A percentile compares a stretch with the other conserved stretches of the same genome.
These are phyloP conservation scores for Starmerella potacharoeniae DNA, from an alignment of 805 yeast genomes.

Conservation along the genomic window DNA sequence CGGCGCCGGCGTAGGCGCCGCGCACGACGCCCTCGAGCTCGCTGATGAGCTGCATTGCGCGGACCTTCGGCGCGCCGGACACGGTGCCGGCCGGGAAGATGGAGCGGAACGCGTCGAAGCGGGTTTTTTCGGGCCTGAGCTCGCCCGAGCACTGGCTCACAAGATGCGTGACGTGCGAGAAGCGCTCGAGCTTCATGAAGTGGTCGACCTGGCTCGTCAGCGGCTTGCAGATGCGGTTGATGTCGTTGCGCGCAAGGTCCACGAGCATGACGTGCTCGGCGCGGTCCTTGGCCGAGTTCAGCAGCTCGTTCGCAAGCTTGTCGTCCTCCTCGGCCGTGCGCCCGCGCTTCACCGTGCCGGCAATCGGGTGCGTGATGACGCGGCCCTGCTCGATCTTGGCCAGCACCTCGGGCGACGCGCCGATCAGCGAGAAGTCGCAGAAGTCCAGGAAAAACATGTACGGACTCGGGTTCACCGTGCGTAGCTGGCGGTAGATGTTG, in stretches of 20 bases:
- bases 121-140: constrained; percentile 65
- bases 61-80: constrained; percentile 95
- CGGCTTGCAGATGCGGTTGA: constrained; percentile 90
- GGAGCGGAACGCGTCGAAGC: constrained; percentile 95
- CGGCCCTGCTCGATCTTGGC: constrained; percentile 74
- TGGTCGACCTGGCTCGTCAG: constrained; percentile 74
- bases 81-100: constrained; percentile 99
- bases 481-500: constrained; percentile 84
- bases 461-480: constrained; percentile 96
- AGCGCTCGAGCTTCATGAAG: constrained; percentile 78
- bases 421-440: constrained; percentile 72
- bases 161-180: constrained; percentile 93
- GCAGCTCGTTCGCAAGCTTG: constrained; percentile 57
- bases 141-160: constrained; percentile 93
- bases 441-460: constrained; percentile 90
- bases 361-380: constrained; percentile 91
- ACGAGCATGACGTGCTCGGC: constrained; percentile 99
- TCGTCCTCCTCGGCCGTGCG: constrained; percentile 87
- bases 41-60: constrained; percentile 89
- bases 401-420: constrained; percentile 92
- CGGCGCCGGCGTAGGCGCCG: constrained; percentile 98
- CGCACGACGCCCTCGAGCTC: constrained; percentile 84
- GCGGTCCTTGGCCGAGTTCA: constrained; percentile 74
- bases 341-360: constrained; percentile 92
- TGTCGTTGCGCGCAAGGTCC: constrained; percentile 92